These are phyloP conservation scores for Solanum peruvianum DNA, from an alignment of 257 asterid species.

Conservation along the genomic window DNA sequence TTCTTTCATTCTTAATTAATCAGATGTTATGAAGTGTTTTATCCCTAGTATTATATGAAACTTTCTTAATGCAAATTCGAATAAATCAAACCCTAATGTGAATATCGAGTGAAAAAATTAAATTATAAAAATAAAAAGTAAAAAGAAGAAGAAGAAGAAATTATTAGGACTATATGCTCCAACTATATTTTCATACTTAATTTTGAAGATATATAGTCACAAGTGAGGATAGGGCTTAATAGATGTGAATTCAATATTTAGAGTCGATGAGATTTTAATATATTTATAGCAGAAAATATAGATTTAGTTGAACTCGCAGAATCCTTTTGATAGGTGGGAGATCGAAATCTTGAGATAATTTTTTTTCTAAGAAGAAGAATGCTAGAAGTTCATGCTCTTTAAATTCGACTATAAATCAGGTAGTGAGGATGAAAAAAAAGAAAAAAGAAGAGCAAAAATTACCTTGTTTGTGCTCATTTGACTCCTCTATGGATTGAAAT, in stretches of 20 bases:
- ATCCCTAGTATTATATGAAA: background rate
- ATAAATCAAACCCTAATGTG: background rate
- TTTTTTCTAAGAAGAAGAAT: background rate
- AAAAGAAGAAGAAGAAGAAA: background rate
- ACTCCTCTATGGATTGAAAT: background rate
- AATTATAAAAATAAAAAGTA: background rate
- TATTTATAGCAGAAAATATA: background rate
- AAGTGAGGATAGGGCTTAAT: background rate
- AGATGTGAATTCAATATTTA: background rate
- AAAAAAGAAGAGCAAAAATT: background rate
- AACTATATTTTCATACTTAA: background rate
- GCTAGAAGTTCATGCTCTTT: background rate
- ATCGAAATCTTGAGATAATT: background rate
- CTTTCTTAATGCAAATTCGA: background rate
- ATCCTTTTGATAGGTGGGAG: background rate
- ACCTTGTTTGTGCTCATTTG: background rate
- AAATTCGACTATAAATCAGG: background rate
- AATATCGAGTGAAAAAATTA: background rate
- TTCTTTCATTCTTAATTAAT: background rate
- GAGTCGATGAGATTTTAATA: background rate
- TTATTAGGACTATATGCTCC: background rate
- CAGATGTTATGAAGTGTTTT: too few relatives aligned
- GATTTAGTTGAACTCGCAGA: background rate
- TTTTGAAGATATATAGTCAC: background rate
- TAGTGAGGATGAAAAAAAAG: background rate